Conservation (phyloP, 2,329 filamentous ascomycete species). For the Phialocephala subalpina region DNA sequence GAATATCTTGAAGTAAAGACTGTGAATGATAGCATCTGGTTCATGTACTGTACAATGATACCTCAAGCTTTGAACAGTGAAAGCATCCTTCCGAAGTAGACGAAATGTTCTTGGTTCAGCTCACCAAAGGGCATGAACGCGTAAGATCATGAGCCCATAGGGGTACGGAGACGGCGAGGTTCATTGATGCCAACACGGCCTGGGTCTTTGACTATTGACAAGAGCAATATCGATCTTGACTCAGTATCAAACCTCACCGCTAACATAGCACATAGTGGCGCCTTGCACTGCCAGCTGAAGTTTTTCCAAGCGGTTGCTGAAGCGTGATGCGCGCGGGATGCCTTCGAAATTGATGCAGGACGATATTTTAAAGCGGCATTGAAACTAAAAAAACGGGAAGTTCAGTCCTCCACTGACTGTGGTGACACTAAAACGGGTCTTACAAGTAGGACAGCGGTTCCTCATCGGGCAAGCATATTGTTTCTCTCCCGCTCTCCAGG, state of each 20-base stretch:
- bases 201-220: constrained; percentile 18
- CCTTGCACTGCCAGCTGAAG: constrained; percentile 13
- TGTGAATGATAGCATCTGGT: constrained; percentile 6
- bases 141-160: background rate
- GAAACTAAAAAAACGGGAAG: background rate
- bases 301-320: background rate
- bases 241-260: constrained; percentile 12
- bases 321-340: constrained; percentile 1
- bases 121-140: constrained; percentile 9
- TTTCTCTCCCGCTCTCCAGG: background rate
- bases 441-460: background rate
- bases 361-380: constrained; percentile 15
- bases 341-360: constrained; percentile 1
- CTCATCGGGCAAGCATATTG: background rate
- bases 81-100: constrained; percentile 2
- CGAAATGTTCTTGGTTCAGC: background rate
- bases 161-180: constrained; percentile 7
- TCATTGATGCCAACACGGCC: constrained; percentile 1
- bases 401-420: background rate
- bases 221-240: constrained; percentile 20
- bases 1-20: constrained; percentile 12
- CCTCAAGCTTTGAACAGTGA: constrained; percentile 4
- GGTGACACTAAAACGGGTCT: constrained; percentile 7
- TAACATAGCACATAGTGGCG: constrained; percentile 13
- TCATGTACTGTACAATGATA: constrained; percentile 1